Evolutionary conservation across 2,329 filamentous ascomycete species (phyloP).

Genomic region (Cladosporium sp.): DNA sequence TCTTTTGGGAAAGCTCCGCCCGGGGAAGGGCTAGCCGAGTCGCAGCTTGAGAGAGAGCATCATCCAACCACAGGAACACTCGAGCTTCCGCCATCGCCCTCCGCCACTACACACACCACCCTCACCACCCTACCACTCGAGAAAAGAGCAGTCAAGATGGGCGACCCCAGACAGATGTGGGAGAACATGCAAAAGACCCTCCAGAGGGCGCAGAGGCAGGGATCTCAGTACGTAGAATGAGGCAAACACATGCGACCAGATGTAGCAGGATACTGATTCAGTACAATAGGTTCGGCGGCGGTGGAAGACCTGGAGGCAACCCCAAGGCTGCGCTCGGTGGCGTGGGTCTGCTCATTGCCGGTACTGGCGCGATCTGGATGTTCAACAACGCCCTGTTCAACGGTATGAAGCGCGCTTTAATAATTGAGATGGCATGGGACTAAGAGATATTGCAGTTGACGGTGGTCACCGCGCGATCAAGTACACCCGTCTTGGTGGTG

Average conservation of each 20-base stretch:
- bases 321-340: constrained; percentile 53
- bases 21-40: neutral
- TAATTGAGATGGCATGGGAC: neutral
- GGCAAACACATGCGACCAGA: constrained; percentile 13
- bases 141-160: constrained; percentile 22
- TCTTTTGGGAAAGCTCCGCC: neutral
- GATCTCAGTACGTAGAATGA: constrained; percentile 31
- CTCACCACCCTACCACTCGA: neutral
- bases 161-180: constrained; percentile 63
- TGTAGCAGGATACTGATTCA: constrained; percentile 14
- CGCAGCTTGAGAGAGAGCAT: constrained; percentile 9
- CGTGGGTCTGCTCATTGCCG: constrained; percentile 50
- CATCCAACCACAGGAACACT: neutral
- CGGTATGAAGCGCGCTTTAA: constrained; percentile 42
- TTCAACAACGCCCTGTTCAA: constrained; percentile 66
- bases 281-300: constrained; percentile 41
- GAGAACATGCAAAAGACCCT: constrained; percentile 61
- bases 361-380: constrained; percentile 48
- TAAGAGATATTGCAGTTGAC: constrained; percentile 57
- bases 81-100: constrained; percentile 6
- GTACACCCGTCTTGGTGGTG: constrained; percentile 82
- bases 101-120: neutral
- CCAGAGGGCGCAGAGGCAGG: constrained; percentile 44
- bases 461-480: constrained; percentile 99
- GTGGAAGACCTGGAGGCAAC: constrained; percentile 42